These are phyloP conservation scores for Naematelia encephala DNA, from an alignment of 768 basidiomycete species.

Conservation along the genomic window DNA sequence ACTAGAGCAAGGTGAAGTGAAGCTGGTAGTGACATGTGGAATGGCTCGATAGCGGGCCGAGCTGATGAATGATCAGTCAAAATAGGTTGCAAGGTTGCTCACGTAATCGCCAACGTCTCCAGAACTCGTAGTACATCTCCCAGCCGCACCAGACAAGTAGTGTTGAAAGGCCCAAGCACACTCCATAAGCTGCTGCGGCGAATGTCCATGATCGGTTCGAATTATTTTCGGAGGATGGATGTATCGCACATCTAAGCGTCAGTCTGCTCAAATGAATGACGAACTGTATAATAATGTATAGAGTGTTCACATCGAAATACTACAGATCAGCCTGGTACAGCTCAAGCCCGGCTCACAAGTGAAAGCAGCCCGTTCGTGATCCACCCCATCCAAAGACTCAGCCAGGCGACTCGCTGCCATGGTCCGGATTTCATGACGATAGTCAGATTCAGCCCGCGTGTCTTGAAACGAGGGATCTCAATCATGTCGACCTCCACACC, in stretches of 20 bases:
- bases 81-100: background rate
- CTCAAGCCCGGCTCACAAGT: conserved; percentile 23
- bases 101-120: conserved; percentile 50
- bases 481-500: conserved; percentile 18
- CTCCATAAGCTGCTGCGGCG: conserved; percentile 75
- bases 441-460: conserved; percentile 34
- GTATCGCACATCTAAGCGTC: conserved; percentile 63
- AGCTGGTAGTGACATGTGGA: conserved; percentile 76
- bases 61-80: conserved; percentile 53
- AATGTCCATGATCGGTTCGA: conserved; percentile 77
- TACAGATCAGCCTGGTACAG: conserved; percentile 7
- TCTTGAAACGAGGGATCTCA: conserved; percentile 46
- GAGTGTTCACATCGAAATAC: conserved; percentile 85
- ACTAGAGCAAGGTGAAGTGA: conserved; percentile 71
- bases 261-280: conserved; percentile 49
- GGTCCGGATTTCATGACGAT: conserved; percentile 24
- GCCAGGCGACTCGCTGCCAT: conserved; percentile 28
- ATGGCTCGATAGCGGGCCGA: conserved; percentile 74
- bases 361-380: conserved; percentile 20
- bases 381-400: conserved; percentile 25
- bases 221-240: conserved; percentile 67
- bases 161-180: conserved; percentile 74
- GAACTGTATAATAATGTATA: conserved; percentile 77
- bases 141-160: conserved; percentile 70
- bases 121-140: conserved; percentile 41